Evolutionary conservation across 2,329 filamentous ascomycete genomes (phyloP).

Genomic region (Emergomyces orientalis): DNA sequence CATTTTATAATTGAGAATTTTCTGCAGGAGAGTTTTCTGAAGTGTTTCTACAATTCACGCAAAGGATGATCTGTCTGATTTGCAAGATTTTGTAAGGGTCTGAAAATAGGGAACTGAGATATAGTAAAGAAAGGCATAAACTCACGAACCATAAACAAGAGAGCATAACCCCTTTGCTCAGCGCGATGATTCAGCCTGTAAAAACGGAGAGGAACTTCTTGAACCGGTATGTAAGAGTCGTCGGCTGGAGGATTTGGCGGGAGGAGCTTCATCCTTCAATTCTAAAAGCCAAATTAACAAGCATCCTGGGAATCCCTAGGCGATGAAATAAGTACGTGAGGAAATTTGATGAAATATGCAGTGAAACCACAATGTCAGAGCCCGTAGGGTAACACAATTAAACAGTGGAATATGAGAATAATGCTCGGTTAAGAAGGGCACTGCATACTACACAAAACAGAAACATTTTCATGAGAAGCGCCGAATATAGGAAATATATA

Average conservation of each 20-base stretch:
- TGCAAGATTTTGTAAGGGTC: neutral
- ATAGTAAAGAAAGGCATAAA: neutral
- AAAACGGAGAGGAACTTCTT: neutral
- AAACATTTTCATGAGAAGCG: too few species aligned
- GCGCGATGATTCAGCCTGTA: neutral
- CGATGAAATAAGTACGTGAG: neutral
- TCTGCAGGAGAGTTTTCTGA: too few species aligned
- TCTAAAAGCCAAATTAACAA: neutral
- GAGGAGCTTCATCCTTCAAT: neutral
- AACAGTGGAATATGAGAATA: neutral
- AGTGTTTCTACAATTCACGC: neutral
- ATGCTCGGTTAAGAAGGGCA: too few species aligned
- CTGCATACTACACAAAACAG: too few species aligned
- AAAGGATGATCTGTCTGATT: neutral
- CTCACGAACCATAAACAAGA: neutral
- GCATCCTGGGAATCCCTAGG: neutral
- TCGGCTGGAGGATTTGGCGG: neutral
- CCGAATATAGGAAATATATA: too few species aligned
- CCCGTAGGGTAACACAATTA: neutral
- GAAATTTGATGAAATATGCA: neutral
- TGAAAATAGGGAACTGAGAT: neutral
- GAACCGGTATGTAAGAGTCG: neutral
- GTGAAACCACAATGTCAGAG: neutral
- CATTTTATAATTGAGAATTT: too few species aligned
- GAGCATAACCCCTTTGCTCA: neutral